Evolutionary conservation across 2,329 filamentous ascomycete species (phyloP), one percentile per base, ranked within the genome.

Genomic region (Torrubiellomyces zombiae): DNA sequence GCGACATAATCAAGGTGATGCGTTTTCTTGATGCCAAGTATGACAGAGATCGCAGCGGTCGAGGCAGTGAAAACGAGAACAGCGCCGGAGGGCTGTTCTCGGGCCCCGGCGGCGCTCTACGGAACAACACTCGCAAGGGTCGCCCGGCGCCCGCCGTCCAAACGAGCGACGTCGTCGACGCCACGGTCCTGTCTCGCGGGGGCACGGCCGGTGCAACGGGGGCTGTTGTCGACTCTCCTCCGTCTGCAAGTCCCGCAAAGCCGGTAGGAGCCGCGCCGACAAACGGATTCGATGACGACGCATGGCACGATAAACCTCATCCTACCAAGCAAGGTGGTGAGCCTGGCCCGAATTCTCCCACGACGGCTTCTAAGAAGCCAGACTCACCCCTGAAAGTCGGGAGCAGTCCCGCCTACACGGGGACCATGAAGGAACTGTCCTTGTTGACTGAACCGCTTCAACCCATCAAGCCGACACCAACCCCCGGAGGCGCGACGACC

Each of bases 1-100:
- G 89, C 14, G 89, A 98, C 48, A 93, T 94, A 30, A 70, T 98
- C 41, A 85, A 92, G 34, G 80, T 98, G 6, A 94, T 89, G 72
- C 85, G 86, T 34, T 69, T 67, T 38, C 53, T 98, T 28, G 86
- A 98, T 48, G 67, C 61, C 44, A 89, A 81, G 45, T 93, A 69
- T 44, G 67, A 64, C 24, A 75, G 85, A 18, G 67, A 43, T 18
- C 47, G 48, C 7, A 42, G 33, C 13, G 71, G 68, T 38, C 57
- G 60, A 29, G 65, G 60, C 20, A 60, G 54, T 7, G 67, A 67
- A 28, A 67, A 62, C n/a, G 72, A 75, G 30, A 65, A 63, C 11
- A 66, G 60, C 11, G 45, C 49, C 12, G 60, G 64, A 23, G 80
- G 85, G 10, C 58, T 98, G 6, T 98, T 98, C 51, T 86, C 85